These are phyloP conservation scores for Scutellospora calospora DNA, from an alignment of 371 early-diverging fungal species.

Conservation along the genomic window DNA sequence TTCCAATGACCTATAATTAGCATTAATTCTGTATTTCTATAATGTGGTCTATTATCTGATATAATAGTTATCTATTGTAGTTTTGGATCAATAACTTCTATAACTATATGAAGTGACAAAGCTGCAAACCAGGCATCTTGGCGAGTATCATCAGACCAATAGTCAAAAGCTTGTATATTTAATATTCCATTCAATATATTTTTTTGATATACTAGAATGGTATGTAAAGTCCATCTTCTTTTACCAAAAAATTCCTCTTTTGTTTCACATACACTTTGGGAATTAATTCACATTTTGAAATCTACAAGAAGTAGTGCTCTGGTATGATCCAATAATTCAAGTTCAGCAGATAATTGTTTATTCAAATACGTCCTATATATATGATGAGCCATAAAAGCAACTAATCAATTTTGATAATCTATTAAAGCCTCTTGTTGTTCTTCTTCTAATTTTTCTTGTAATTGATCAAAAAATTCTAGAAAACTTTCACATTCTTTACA, in stretches of 20 bases:
- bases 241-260: neutral
- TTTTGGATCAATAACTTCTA: neutral
- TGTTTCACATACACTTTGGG: neutral
- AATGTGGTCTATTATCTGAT: slow-evolving; percentile 1
- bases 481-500: neutral
- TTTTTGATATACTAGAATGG: neutral
- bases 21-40: neutral
- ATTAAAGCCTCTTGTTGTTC: neutral
- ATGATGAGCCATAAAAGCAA: neutral
- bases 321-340: neutral
- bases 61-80: slow-evolving; percentile 2
- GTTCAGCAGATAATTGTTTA: neutral
- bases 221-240: neutral
- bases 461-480: neutral
- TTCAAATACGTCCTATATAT: neutral
- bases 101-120: neutral
- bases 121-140: slow-evolving; percentile 17
- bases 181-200: neutral
- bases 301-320: neutral
- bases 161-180: slow-evolving; percentile 1
- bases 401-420: neutral
- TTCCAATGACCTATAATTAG: neutral
- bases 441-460: neutral
- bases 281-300: neutral
- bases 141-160: neutral